Conservation (phyloP, 2,329 filamentous ascomycete species). For the Cladorrhinum sp. region DNA sequence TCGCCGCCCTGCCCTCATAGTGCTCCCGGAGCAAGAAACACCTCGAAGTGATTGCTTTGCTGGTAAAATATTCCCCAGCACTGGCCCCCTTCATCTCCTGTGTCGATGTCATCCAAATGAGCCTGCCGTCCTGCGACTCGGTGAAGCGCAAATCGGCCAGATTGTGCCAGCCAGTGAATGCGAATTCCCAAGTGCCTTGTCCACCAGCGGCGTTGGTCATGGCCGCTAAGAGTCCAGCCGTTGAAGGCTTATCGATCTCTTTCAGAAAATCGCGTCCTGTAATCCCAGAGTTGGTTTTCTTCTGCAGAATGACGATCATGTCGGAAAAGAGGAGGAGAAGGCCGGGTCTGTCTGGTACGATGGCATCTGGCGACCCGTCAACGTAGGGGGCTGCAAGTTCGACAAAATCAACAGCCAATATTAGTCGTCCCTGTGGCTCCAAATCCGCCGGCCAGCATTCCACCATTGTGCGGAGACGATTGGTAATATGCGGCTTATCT, state of each 20-base stretch:
- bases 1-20: conserved; percentile 74
- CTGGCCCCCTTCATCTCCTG: conserved; percentile 58
- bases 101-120: conserved; percentile 66
- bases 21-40: conserved; percentile 70
- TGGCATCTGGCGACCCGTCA: conserved; percentile 38
- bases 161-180: conserved; percentile 69
- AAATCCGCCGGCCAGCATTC: conserved; percentile 73
- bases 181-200: conserved; percentile 64
- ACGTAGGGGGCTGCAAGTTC: conserved; percentile 72
- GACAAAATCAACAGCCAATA: conserved; percentile 75
- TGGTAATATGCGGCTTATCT: conserved; percentile 71
- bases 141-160: conserved; percentile 71
- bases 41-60: conserved; percentile 55
- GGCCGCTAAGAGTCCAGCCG: conserved; percentile 59
- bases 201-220: conserved; percentile 63
- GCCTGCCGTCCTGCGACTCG: conserved; percentile 62
- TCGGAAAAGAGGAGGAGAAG: conserved; percentile 85
- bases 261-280: conserved; percentile 76
- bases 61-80: conserved; percentile 45
- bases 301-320: conserved; percentile 72
- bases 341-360: conserved; percentile 52
- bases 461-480: conserved; percentile 71
- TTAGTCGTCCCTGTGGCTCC: conserved; percentile 71
- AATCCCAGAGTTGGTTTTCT: conserved; percentile 58
- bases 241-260: conserved; percentile 78